These are phyloP conservation scores for Nectriaceae sp. DNA, from an alignment of 2,329 filamentous ascomycete species.

Conservation along the genomic window DNA sequence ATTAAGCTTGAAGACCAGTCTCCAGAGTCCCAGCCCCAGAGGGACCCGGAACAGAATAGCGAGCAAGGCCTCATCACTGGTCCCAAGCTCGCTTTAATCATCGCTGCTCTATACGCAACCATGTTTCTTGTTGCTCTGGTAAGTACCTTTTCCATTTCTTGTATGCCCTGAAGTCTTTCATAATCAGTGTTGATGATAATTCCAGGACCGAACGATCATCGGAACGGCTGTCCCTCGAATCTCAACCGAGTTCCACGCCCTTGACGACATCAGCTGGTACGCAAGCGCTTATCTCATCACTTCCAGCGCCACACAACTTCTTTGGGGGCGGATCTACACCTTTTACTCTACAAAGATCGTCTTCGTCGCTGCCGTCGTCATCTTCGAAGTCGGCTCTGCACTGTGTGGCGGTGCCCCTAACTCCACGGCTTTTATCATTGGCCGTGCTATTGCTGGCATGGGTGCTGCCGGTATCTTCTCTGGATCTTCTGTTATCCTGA, in stretches of 20 bases:
- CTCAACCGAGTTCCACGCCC: conserved; percentile 33
- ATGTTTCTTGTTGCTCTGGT: conserved; percentile 12
- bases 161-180: not conserved
- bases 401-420: conserved; percentile 29
- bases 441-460: conserved; percentile 39
- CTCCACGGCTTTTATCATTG: conserved; percentile 37
- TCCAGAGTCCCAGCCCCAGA: not conserved
- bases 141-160: not conserved
- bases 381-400: conserved; percentile 27
- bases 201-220: conserved; percentile 13
- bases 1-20: not conserved
- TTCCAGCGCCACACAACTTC: conserved; percentile 25
- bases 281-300: conserved; percentile 30
- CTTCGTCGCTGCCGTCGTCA: conserved; percentile 22
- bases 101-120: conserved; percentile 10
- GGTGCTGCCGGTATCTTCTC: conserved; percentile 39
- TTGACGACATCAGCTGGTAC: conserved; percentile 45
- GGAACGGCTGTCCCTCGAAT: conserved; percentile 11
- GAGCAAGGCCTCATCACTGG: conserved; percentile 1
- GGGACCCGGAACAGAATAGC: too few species aligned
- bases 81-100: conserved; percentile 6
- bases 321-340: conserved; percentile 30
- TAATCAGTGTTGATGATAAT: not conserved
- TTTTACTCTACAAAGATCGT: conserved; percentile 30
- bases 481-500: conserved; percentile 27